Conservation (phyloP, 495 filamentous ascomycete genomes). For the Annulohypoxylon moriforme region DNA sequence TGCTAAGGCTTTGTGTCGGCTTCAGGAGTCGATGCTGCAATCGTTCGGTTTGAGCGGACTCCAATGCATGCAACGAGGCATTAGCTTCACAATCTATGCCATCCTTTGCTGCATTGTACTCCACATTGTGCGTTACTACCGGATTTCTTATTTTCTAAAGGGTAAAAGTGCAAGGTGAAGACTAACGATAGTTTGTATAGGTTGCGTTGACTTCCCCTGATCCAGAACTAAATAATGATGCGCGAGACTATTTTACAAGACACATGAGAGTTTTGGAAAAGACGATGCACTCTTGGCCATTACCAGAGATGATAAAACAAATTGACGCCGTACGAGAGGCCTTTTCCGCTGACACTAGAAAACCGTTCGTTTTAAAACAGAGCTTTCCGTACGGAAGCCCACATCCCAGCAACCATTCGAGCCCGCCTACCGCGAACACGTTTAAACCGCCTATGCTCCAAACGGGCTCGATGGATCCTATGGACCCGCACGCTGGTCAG, state of each 20-base stretch:
- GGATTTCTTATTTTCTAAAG: background rate
- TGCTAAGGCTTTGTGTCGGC: conserved; percentile 86
- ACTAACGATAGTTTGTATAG: conserved; percentile 55
- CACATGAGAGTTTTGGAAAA: conserved; percentile 96
- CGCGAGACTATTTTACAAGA: conserved; percentile 89
- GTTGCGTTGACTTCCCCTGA: conserved; percentile 95
- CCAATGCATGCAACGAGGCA: conserved; percentile 92
- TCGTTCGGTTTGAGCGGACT: conserved; percentile 83
- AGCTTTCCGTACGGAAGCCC: conserved; percentile 91
- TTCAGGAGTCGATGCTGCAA: conserved; percentile 88
- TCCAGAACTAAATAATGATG: conserved; percentile 84
- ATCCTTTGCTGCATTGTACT: conserved; percentile 94
- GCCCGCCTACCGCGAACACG: conserved; percentile 66
- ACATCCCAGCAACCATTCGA: conserved; percentile 66
- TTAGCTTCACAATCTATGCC: conserved; percentile 95
- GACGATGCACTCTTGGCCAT: conserved; percentile 85
- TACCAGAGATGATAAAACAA: conserved; percentile 91
- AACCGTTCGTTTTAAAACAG: conserved; percentile 88
- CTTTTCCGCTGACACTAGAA: conserved; percentile 87
- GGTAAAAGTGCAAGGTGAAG: background rate
- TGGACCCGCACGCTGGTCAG: conserved; percentile 58
- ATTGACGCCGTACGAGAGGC: conserved; percentile 91
- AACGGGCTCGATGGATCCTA: conserved; percentile 55
- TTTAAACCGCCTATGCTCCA: conserved; percentile 56
- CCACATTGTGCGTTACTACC: conserved; percentile 77